These are phyloP conservation scores for Candida pseudoviswanathii DNA, from an alignment of 1,139 yeast species.

Conservation along the genomic window DNA sequence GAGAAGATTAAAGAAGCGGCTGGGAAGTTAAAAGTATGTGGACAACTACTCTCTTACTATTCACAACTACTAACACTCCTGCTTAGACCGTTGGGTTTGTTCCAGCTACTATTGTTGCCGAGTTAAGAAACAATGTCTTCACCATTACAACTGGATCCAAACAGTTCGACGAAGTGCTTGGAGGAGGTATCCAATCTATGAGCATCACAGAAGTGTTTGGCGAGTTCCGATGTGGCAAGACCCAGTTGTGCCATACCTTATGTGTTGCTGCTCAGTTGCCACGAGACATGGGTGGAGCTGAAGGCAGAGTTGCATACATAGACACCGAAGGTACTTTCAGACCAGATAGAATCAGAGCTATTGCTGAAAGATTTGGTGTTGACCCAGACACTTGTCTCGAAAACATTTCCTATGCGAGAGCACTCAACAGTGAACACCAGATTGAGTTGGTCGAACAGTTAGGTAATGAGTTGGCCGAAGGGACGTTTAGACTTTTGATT, in stretches of 20 bases:
- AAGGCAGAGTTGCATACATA: constrained; percentile 62
- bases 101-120: constrained; percentile 55
- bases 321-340: constrained; percentile 65
- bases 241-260: constrained; percentile 60
- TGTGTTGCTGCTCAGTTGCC: constrained; percentile 64
- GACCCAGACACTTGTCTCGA: constrained; percentile 56
- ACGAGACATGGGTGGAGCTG: constrained; percentile 56
- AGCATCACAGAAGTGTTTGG: constrained; percentile 66
- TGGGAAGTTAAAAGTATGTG: constrained; percentile 38
- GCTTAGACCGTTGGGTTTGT: constrained; percentile 44
- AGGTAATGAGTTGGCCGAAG: constrained; percentile 51
- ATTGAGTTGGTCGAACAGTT: constrained; percentile 57
- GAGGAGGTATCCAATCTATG: constrained; percentile 65
- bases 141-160: constrained; percentile 56
- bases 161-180: constrained; percentile 53
- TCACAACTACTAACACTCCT: neutral
- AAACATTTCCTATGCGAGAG: constrained; percentile 59
- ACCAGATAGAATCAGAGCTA: constrained; percentile 56
- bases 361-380: constrained; percentile 55
- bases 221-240: constrained; percentile 63
- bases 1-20: constrained; percentile 67
- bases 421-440: constrained; percentile 62
- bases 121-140: constrained; percentile 47
- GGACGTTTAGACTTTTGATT: constrained; percentile 44
- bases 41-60: too few species aligned